Base-by-base conservation (phyloP, 106 monocot species). In the Narthecium ossifragum region DNA sequence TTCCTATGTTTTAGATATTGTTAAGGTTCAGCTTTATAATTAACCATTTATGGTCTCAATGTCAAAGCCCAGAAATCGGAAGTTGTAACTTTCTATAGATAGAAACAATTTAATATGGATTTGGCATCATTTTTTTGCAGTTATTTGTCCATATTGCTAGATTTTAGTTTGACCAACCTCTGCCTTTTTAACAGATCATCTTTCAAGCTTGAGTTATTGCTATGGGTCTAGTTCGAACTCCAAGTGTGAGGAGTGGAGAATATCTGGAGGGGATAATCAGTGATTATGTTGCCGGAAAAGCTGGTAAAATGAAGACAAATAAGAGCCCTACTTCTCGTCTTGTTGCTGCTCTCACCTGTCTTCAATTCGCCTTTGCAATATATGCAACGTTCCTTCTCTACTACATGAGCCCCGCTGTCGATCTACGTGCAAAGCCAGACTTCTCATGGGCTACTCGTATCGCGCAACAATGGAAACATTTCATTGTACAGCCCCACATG, bases 351-450 rank as follows among this genome's bases (percentile, higher is more conserved):
- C 79, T 99, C 45, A 91, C 98, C 24, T 79, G 73, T 25, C 81
- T 99, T 25, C 98, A 99, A 30, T 82, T 99, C 26, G 68, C 70
- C 17, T 99, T 99, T 34, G 98, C 91, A 0, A 68, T 91, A 17
- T 99, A 99, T 45, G 98, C 98, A 32, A 99, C 98, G 14, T 91
- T 91, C 64, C 98, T 99, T 12, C 81, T 99, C 51, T 99, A 99
- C 72, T 99, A 91, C 80, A 99, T 99, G 98, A 88, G 84, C 77
- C 98, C 98, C 8, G 7, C 79, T 9, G 67, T 99, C 4, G 98
- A 99, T 38, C 72, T 99, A 3, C 73, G 81, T 30, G 41, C 68
- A 3, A 99, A 91, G 46, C 81, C 98, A 0, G 98, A 99, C 31
- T 81, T 99, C 58, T 40, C 74, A 6, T 99, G 98, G 98, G 82